phyloP scores from a whole-genome alignment of 331 rosid genomes.

The Erythrophleum ivorense region DNA sequence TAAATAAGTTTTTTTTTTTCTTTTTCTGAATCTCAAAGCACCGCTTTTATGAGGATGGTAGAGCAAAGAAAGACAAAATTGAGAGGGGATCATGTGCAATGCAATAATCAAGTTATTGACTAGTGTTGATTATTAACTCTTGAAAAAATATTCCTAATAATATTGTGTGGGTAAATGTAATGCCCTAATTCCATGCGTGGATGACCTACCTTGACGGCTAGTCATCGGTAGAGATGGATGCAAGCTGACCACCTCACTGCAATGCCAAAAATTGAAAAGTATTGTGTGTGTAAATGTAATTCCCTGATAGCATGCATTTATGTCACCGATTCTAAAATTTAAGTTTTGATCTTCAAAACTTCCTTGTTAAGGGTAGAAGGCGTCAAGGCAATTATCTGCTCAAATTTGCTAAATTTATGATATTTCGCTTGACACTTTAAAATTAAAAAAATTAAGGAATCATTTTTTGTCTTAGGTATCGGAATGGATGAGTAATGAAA shows the following conservation, averaged over 20 bases:
- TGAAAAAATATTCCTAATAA: neutral
- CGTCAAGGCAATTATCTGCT: neutral
- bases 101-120: neutral
- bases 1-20: too few species aligned
- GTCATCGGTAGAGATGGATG: too few species aligned
- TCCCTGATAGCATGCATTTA: neutral
- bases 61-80: neutral
- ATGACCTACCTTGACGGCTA: too few species aligned
- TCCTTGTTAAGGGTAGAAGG: neutral
- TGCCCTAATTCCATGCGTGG: too few species aligned
- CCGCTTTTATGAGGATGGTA: too few species aligned
- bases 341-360: neutral
- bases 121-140: neutral
- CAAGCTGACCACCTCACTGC: too few species aligned
- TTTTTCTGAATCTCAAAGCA: neutral
- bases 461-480: conserved; percentile 46
- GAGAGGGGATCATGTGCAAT: neutral
- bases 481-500: conserved; percentile 53
- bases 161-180: neutral
- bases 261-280: neutral
- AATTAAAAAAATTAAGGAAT: neutral
- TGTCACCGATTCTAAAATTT: neutral
- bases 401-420: neutral
- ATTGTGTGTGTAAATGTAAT: neutral
- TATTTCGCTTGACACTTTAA: neutral